A percentile compares a stretch with the other conserved stretches of the same genome.
These are phyloP conservation scores for Phytopythium aichiense DNA, from an alignment of 352 stramenopile species.

Conservation along the genomic window DNA sequence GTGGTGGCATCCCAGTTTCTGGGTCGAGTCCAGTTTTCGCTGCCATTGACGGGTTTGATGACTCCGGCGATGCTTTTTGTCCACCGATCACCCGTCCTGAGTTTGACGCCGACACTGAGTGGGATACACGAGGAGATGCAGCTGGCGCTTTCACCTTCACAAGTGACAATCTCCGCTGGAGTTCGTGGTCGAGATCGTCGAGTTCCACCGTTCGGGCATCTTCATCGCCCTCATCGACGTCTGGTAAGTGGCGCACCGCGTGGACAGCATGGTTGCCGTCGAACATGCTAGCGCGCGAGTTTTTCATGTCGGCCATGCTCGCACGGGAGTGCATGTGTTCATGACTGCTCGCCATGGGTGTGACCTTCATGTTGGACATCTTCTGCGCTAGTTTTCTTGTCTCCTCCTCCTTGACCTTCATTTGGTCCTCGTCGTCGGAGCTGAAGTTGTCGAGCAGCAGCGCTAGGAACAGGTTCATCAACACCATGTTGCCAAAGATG, in stretches of 20 bases:
- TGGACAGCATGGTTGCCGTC: not conserved
- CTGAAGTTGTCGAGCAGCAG: slow-evolving; percentile 91
- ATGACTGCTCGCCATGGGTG: slow-evolving; percentile 9
- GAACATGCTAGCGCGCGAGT: slow-evolving; percentile 6
- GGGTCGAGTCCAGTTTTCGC: not conserved
- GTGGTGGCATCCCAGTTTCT: not conserved
- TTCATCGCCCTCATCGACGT: slow-evolving; percentile 12
- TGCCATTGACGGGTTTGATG: not conserved
- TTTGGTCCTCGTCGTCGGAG: slow-evolving; percentile 55
- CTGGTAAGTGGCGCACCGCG: not conserved
- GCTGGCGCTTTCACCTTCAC: not conserved
- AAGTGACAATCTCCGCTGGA: slow-evolving; percentile 8
- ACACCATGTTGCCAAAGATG: slow-evolving; percentile 88
- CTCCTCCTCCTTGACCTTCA: slow-evolving; percentile 45
- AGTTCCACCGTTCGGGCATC: slow-evolving; percentile 12
- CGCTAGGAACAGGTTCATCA: slow-evolving; percentile 94
- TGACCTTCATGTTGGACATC: slow-evolving; percentile 63
- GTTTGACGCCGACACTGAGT: not conserved
- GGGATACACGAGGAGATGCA: not conserved
- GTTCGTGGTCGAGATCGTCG: slow-evolving; percentile 15
- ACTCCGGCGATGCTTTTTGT: not conserved
- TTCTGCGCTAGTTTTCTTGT: slow-evolving; percentile 45
- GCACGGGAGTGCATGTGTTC: slow-evolving; percentile 1
- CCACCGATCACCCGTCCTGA: not conserved
- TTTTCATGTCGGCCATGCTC: not conserved